Percentiles rank a stretch among this genome's conserved stretches.
Conservation (phyloP, 129 eudicot species). For the Flaveria brownii region DNA sequence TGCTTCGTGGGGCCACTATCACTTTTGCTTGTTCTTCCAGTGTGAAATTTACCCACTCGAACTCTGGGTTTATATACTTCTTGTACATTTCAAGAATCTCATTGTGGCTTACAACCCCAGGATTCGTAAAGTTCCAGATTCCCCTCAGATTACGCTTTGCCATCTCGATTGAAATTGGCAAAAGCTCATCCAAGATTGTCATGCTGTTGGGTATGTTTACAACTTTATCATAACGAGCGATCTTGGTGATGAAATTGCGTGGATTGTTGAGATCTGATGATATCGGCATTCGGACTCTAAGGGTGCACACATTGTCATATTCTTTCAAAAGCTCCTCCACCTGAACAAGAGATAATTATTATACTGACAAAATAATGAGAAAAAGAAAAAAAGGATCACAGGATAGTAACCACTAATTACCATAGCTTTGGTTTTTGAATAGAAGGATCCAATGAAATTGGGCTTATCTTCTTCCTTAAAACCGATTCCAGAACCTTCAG, state of each 20-base stretch:
- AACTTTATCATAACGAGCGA: conserved; percentile 77
- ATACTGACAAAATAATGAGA: neutral
- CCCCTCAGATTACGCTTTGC: conserved; percentile 90
- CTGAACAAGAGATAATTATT: conserved; percentile 29
- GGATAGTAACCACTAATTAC: conserved; percentile 38
- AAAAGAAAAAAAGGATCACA: neutral
- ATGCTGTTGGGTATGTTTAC: conserved; percentile 97
- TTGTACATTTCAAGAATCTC: conserved; percentile 93
- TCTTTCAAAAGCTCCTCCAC: conserved; percentile 89
- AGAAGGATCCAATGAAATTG: conserved; percentile 88
- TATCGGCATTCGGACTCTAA: conserved; percentile 95
- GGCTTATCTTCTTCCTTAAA: conserved; percentile 92
- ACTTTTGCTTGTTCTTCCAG: conserved; percentile 97
- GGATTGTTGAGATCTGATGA: conserved; percentile 94
- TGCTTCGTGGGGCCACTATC: conserved; percentile 84
- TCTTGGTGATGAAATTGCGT: conserved; percentile 90
- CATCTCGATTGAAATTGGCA: conserved; percentile 95
- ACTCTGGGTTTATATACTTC: conserved; percentile 68
- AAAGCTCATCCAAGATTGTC: conserved; percentile 93
- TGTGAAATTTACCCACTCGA: conserved; percentile 74
- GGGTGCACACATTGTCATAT: conserved; percentile 90
- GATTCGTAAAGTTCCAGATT: conserved; percentile 93
- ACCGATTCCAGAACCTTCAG: conserved; percentile 92
- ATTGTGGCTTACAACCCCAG: conserved; percentile 94
- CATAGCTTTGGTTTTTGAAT: conserved; percentile 98